phyloP scores from a whole-genome alignment of 2,329 filamentous ascomycete genomes.

The Pseudogymnoascus sp. region DNA sequence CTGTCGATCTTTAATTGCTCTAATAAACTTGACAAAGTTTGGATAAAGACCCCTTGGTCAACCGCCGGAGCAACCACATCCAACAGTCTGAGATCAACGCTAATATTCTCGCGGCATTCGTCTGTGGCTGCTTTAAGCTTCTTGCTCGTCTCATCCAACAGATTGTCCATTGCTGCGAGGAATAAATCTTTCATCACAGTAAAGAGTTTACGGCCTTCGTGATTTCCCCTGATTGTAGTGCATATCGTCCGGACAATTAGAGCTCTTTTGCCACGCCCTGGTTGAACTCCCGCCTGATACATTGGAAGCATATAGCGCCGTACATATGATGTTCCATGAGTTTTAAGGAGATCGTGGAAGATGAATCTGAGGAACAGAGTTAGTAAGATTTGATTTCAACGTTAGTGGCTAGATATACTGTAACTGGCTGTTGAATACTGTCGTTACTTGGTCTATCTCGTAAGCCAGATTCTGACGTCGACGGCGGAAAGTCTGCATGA shows the following conservation, averaged over 20 bases:
- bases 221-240: constrained; percentile 8
- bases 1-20: constrained; percentile 10
- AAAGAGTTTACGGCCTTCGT: constrained; percentile 11
- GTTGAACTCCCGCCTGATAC: constrained; percentile 10
- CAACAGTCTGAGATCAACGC: constrained; percentile 12
- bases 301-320: constrained; percentile 13
- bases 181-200: constrained; percentile 11
- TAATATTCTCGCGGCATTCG: constrained; percentile 11
- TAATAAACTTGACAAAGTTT: constrained; percentile 4
- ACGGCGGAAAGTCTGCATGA: constrained; percentile 12
- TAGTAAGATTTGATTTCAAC: background rate
- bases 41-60: constrained; percentile 6
- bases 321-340: constrained; percentile 12
- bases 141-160: background rate
- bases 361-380: background rate
- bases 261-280: background rate
- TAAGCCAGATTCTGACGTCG: constrained; percentile 10
- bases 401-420: constrained; percentile 8
- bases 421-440: constrained; percentile 9
- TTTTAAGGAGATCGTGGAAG: constrained; percentile 14
- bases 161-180: background rate
- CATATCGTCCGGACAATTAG: constrained; percentile 4
- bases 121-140: constrained; percentile 9
- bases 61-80: constrained; percentile 8
- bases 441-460: constrained; percentile 11